phyloP scores from a whole-genome alignment of 371 early-diverging fungal genomes.

The Chytridium lagenaria region DNA sequence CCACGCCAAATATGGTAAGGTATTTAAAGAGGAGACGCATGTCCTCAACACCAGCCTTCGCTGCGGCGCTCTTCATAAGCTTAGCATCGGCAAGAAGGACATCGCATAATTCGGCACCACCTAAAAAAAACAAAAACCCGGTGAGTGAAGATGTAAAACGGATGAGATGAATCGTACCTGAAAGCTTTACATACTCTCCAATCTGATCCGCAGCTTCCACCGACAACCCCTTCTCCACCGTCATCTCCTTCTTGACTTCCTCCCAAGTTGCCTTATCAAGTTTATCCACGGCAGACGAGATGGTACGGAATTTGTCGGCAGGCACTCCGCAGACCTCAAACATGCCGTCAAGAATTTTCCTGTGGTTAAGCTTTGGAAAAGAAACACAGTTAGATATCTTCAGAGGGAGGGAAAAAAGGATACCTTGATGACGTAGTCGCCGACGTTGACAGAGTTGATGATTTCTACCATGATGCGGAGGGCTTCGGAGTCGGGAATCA shows the following conservation, averaged over 20 bases:
- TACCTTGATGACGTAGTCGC: slow-evolving; percentile 83
- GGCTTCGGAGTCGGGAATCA: slow-evolving; percentile 98
- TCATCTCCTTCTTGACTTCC: slow-evolving; percentile 96
- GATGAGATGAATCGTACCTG: slow-evolving; percentile 53
- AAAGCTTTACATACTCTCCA: slow-evolving; percentile 84
- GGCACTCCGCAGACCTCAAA: slow-evolving; percentile 97
- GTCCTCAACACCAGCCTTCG: slow-evolving; percentile 86
- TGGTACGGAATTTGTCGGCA: slow-evolving; percentile 78
- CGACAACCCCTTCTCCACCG: slow-evolving; percentile 85
- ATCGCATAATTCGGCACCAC: slow-evolving; percentile 80
- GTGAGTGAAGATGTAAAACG: neutral
- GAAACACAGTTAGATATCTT: too few species aligned
- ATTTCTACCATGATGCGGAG: slow-evolving; percentile 87
- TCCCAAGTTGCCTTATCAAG: slow-evolving; percentile 95
- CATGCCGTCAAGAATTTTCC: slow-evolving; percentile 96
- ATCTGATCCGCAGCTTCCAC: slow-evolving; percentile 85
- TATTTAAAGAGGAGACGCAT: slow-evolving; percentile 88
- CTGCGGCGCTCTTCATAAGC: slow-evolving; percentile 72
- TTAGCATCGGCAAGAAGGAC: slow-evolving; percentile 66
- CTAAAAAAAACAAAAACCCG: slow-evolving; percentile 21
- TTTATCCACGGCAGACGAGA: slow-evolving; percentile 99
- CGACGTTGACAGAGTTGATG: slow-evolving; percentile 77
- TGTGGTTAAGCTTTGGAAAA: slow-evolving; percentile 80
- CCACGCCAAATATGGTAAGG: slow-evolving; percentile 81
- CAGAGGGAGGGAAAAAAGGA: too few species aligned